Conservation (phyloP, 2,329 filamentous ascomycete species). For the Neofusicoccum laricinum region DNA sequence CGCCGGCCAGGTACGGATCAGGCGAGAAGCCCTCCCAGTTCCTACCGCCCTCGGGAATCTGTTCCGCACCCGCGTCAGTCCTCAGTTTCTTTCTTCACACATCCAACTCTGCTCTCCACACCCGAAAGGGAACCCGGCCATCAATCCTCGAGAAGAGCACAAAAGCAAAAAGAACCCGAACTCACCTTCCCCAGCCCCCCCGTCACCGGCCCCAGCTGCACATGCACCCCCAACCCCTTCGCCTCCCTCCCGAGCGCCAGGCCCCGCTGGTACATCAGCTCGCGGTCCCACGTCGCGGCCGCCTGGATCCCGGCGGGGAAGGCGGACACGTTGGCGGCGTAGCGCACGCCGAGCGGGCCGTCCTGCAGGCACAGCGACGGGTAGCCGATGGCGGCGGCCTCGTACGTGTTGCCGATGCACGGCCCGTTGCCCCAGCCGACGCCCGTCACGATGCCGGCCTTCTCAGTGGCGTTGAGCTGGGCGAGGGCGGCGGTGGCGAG, state of each 20-base stretch:
- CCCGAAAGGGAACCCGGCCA: too few relatives aligned
- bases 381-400: conserved; percentile 33
- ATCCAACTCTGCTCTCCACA: too few relatives aligned
- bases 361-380: conserved; percentile 40
- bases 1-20: conserved; percentile 45
- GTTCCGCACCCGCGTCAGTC: neutral
- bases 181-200: conserved; percentile 27
- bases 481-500: conserved; percentile 16
- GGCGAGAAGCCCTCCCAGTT: conserved; percentile 46
- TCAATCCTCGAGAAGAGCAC: too few relatives aligned
- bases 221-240: conserved; percentile 42
- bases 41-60: conserved; percentile 31
- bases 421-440: conserved; percentile 33
- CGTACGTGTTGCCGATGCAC: conserved; percentile 37
- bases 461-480: conserved; percentile 39
- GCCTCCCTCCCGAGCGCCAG: conserved; percentile 37
- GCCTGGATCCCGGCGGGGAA: conserved; percentile 40
- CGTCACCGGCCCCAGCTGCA: conserved; percentile 43
- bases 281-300: conserved; percentile 37
- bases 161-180: too few relatives aligned
- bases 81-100: too few relatives aligned
- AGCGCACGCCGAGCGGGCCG: conserved; percentile 39
- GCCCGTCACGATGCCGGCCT: conserved; percentile 39
- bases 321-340: conserved; percentile 35
- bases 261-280: conserved; percentile 33